Base-by-base conservation (phyloP, 768 basidiomycete species). In the Daedaleopsis sinensis region DNA sequence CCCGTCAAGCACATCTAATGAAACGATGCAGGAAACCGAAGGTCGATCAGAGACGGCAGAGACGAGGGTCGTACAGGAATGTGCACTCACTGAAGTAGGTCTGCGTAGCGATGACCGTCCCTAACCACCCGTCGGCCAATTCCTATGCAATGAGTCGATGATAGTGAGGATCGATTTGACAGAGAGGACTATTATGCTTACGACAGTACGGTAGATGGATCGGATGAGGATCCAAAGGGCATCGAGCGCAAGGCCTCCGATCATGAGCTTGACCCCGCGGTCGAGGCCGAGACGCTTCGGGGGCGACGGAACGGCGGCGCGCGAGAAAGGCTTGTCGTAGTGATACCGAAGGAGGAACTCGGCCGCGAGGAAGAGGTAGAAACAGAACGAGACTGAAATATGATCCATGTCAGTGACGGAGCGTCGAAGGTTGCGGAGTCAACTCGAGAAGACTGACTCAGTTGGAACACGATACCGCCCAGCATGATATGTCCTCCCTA, bases 391-490 rank as follows among this genome's bases (percentile, higher is more conserved):
- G 37, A 76, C 80, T 76, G 38, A 15, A 24, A 21, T n/a, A 27
- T 11, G 38, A 32, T 32, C 27, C 27, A 32, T 32, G 36, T 39
- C 3, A 55, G 48, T 42, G 9, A 47, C 23, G 16, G 0, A 24
- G 1, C 23, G 49, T 19, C 48, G 43, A 27, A 24, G 61, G 24
- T 24, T 38, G 35, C 27, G 9, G 53, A 48, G 8, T 46, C 58
- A 71, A 7, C 3, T 32, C 4, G 27, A 7, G 7, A 7, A 32
- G 27, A 7, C 78, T 56, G 42, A 79, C 80, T 70, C 57, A 87
- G 71, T 66, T 90, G 87, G 66, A 89, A 80, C 18, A 76, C 75
- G 61, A 90, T 88, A 51, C 88, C 89, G 1, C 74, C 84, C 12
- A 87, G 77, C 85, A 88, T 87, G 67, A 87, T 77, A 51, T 81